phyloP scores from a whole-genome alignment of 169 alveolate species.

The Eimeria maxima region DNA sequence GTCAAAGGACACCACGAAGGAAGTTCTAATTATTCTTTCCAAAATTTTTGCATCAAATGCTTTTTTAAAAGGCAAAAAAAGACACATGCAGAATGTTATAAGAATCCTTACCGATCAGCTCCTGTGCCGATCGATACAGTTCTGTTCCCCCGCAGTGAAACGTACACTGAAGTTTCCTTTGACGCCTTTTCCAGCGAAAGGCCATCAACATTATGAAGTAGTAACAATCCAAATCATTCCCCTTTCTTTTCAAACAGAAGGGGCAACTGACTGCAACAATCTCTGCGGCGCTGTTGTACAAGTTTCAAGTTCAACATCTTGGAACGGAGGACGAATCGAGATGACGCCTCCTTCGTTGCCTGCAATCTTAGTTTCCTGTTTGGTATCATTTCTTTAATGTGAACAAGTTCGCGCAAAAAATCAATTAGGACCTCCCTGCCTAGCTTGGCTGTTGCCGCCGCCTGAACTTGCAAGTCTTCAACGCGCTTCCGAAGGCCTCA shows the following conservation, averaged over 20 bases:
- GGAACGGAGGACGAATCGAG: not conserved
- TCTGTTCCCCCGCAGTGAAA: slow-evolving; percentile 43
- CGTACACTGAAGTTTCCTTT: not conserved
- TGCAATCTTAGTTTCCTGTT: not conserved
- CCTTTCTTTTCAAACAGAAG: not conserved
- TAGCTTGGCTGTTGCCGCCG: not conserved
- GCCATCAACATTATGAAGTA: not conserved
- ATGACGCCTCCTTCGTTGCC: not conserved
- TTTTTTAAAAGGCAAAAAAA: not conserved
- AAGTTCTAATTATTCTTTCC: not conserved
- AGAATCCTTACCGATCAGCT: not conserved
- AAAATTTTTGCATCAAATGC: not conserved
- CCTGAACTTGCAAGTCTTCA: not conserved
- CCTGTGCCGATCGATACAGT: slow-evolving; percentile 11
- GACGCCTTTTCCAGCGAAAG: not conserved
- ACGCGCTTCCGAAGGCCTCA: not conserved
- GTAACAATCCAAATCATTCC: not conserved
- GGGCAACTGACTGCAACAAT: not conserved
- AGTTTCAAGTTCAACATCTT: not conserved
- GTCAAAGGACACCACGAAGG: not conserved
- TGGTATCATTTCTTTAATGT: not conserved
- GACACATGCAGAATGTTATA: not conserved
- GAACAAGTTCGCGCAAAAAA: no score
- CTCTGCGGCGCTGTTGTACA: not conserved
- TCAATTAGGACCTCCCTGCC: not conserved